These are phyloP conservation scores for Clitoria ternatea DNA, from an alignment of 306 rosid species.

Conservation along the genomic window DNA sequence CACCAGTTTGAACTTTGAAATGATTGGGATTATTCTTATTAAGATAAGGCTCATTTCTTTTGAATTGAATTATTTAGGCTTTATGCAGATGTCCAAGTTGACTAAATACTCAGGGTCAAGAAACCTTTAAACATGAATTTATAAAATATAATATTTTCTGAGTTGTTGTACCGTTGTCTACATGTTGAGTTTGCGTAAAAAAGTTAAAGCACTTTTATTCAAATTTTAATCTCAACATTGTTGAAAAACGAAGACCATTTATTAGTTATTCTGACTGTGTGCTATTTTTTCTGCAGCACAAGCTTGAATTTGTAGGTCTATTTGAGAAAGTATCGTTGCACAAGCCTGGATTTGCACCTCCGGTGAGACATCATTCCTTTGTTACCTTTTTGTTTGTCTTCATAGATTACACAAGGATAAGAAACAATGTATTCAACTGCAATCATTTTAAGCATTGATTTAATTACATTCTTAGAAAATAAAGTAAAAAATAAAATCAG, in stretches of 20 bases:
- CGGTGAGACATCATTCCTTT: conserved; percentile 45
- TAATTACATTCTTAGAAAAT: not conserved
- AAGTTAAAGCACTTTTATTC: not conserved
- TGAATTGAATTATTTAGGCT: not conserved
- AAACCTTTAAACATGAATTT: not conserved
- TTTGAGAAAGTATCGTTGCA: conserved; percentile 52
- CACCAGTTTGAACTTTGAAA: not conserved
- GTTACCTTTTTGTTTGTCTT: not conserved
- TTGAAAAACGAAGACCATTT: conserved; percentile 5
- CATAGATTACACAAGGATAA: not conserved
- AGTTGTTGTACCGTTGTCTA: not conserved
- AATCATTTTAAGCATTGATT: not conserved
- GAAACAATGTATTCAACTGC: not conserved
- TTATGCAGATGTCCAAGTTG: not conserved
- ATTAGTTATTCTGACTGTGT: conserved; percentile 9
- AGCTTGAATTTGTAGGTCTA: conserved; percentile 47
- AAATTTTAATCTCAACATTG: not conserved
- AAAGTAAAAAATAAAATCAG: not conserved
- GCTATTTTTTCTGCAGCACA: conserved; percentile 48
- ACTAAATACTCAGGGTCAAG: not conserved
- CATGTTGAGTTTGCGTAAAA: not conserved
- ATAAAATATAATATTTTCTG: not conserved
- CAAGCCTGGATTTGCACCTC: conserved; percentile 61
- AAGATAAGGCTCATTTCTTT: conserved; percentile 2
- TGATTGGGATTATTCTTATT: conserved; percentile 13